A percentile compares a stretch with the other conserved stretches of the same genome.
phyloP scores from a whole-genome alignment of 2,329 filamentous ascomycete species.

The Aspergillus sp. region DNA sequence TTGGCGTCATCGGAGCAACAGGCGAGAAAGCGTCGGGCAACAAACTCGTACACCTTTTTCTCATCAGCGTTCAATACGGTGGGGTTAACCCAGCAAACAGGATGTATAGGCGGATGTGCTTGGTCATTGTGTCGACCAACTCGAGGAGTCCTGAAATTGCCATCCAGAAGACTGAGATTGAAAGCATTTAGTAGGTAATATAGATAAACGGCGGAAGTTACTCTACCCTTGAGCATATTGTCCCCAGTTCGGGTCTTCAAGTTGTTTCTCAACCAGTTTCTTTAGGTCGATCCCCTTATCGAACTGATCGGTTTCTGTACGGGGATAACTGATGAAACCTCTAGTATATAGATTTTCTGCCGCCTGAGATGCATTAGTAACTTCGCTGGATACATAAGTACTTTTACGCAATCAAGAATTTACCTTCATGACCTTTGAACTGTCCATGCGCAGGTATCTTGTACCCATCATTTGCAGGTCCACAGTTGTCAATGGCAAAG shows the following conservation, averaged over 20 bases:
- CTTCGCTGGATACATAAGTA: neutral
- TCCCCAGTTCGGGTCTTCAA: constrained; percentile 74
- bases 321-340: constrained; percentile 95
- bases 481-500: constrained; percentile 88
- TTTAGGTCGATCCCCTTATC: constrained; percentile 84
- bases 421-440: constrained; percentile 83
- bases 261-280: constrained; percentile 79
- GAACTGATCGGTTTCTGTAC: constrained; percentile 96
- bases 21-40: constrained; percentile 86
- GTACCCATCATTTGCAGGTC: constrained; percentile 96
- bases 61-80: constrained; percentile 63
- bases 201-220: neutral
- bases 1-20: constrained; percentile 94
- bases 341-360: constrained; percentile 89
- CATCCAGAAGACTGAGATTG: constrained; percentile 59
- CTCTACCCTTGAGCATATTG: constrained; percentile 67
- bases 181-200: constrained; percentile 6
- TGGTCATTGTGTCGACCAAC: constrained; percentile 89
- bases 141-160: constrained; percentile 77
- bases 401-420: neutral
- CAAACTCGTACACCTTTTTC: constrained; percentile 83
- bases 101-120: constrained; percentile 95
- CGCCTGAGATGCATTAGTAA: constrained; percentile 34
- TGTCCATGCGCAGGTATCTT: constrained; percentile 82
- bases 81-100: constrained; percentile 77